Base-by-base conservation (phyloP, 192 early-diverging fungal genomes). In the Coemansia sp. region DNA sequence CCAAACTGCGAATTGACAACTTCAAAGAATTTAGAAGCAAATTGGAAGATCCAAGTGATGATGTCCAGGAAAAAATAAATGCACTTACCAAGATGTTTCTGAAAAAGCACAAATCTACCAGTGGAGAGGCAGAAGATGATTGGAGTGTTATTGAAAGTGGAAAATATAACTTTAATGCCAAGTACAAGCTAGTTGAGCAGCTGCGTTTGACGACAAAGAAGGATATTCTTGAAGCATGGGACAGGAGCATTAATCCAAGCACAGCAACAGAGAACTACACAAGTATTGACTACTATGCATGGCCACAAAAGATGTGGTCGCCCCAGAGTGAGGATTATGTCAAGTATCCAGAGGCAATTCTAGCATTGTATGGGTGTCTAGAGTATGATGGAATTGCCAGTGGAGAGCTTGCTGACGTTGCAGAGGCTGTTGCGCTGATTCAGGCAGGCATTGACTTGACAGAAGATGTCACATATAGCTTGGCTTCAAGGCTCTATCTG, bases 151-250 rank as follows among this genome's bases (percentile, higher is more conserved):
- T 97, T 64, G 43, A 63, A 4, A 82, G 74, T 5, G 78, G 82
- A 5, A 88, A 80, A 64, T 95, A 90, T 71, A 87, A 93, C 56
- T 97, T 97, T 86, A 85, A 92, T 39, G 72, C 85, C 8, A 7
- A 47, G 11, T 16, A 66, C 3, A 41, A 54, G 1, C 63, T 66
- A 1, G 56, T 76, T 0, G 55, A 51, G 1, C 16, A 57, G 5
- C 49, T 79, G 1, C 42, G 46, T 11, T 21, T 7, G 26, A 42
- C 79, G 16, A 52, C 32, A 43, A 69, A 73, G 10, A 54, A 52
- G 8, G 68, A 72, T 42, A 19, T 84, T 61, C 47, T 84, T 4
- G 51, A 43, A 21, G 68, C 59, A 41, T 76, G 70, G 73, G 71
- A 76, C 67, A 69, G 36, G 21, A 72, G 73, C 56, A 42, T 79